Evolutionary conservation across 1,284 basidiomycete genomes (phyloP), one percentile per base, ranked within the genome.

Genomic region (Volvariella volvacea): DNA sequence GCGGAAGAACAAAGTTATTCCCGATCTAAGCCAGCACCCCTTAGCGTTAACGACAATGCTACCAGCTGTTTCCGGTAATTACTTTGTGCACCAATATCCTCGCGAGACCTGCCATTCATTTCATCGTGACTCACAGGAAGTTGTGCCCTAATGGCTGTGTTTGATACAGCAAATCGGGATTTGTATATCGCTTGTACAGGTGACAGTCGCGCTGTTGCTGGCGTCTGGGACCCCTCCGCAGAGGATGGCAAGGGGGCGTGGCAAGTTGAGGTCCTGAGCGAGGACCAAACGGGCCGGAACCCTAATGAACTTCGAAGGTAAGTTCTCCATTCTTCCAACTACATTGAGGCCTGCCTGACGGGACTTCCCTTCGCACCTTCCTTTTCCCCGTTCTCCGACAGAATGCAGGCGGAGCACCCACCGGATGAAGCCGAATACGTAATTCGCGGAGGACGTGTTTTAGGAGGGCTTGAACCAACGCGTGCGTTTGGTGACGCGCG

Each of bases 271-370:
- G 89, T 92, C 16, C 73, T 99, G 48, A 90, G 80, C 28, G 89
- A 96, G 59, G 96, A 99, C 61, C 94, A 98, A 70, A 98, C 93
- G 8, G 95, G 92, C 21, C 78, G 90, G 48, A 98, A 95, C 60
- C 82, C 78, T 9, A 84, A 79, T 46, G 95, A 99, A 65, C 61
- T 79, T 22, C 71, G 72, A 60, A 74, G 86, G 86, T 87, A 51
- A 41, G 64, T 49, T 8, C 6, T 16, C 14, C 6, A 36, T 8
- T 36, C 15, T n/a, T 20, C 34, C n/a, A 20, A 32, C 42, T 12
- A 20, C 30, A 22, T 19, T 22, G n/a, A n/a, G n/a, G n/a, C n/a
- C 21, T 10, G n/a, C n/a, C n/a, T n/a, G n/a, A n/a, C n/a, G n/a
- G n/a, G n/a, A n/a, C n/a, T n/a, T n/a, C n/a, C n/a, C 9, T 22